phyloP scores from a whole-genome alignment of 805 yeast genomes.

The Saccharomycopsis fermentans region DNA sequence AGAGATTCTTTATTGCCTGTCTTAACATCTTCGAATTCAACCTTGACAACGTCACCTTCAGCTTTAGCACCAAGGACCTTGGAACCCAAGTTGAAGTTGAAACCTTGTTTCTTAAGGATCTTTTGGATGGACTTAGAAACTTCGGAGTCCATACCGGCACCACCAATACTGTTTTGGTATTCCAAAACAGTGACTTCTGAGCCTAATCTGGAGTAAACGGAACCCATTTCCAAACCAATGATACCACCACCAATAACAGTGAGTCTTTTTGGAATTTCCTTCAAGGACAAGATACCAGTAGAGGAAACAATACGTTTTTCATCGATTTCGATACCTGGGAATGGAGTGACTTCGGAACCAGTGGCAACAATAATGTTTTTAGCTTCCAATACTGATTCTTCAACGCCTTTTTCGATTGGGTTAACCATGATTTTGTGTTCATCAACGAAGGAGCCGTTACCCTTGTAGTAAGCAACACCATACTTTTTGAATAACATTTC shows the following conservation, averaged over 20 bases:
- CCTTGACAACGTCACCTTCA: constrained; percentile 79
- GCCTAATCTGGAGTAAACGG: constrained; percentile 93
- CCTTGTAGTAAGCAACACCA: constrained; percentile 90
- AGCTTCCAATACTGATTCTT: constrained; percentile 60
- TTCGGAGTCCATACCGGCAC: constrained; percentile 98
- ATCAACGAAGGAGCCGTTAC: constrained; percentile 78
- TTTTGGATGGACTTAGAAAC: constrained; percentile 85
- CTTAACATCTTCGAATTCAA: constrained; percentile 85
- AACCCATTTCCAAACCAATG: constrained; percentile 98
- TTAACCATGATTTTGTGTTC: constrained; percentile 70
- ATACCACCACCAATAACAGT: constrained; percentile 98
- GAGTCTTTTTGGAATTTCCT: constrained; percentile 85
- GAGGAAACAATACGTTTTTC: constrained; percentile 96
- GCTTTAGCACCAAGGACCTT: constrained; percentile 82
- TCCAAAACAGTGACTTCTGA: constrained; percentile 92
- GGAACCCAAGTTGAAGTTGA: constrained; percentile 85
- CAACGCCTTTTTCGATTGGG: constrained; percentile 77
- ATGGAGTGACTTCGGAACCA: constrained; percentile 96
- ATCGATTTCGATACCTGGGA: constrained; percentile 95
- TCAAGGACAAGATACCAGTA: constrained; percentile 79
- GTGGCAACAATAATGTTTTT: constrained; percentile 92
- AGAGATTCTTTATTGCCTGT: constrained; percentile 67
- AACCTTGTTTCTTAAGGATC: constrained; percentile 87
- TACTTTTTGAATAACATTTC: constrained; percentile 93
- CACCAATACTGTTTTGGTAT: constrained; percentile 71